Percentiles rank a stretch among this genome's conserved stretches.
Conservation (phyloP, 805 yeast genomes). For the Yamadazyma sp. region DNA sequence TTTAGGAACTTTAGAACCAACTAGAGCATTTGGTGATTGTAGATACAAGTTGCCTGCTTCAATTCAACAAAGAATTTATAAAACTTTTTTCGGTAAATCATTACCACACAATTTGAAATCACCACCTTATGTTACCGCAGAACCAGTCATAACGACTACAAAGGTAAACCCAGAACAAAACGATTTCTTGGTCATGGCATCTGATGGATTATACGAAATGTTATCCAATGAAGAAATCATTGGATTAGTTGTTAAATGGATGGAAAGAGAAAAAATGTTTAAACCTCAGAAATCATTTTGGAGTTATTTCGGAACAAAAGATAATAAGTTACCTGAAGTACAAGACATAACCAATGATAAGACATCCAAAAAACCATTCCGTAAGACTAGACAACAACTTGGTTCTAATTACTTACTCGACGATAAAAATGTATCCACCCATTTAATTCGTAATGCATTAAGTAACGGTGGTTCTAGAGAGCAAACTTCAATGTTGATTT, state of each 20-base stretch:
- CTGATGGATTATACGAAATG: constrained; percentile 93
- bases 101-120: constrained; percentile 72
- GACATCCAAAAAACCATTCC: constrained; percentile 70
- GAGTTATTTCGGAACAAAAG: constrained; percentile 39
- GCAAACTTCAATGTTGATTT: constrained; percentile 81
- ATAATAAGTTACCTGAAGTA: constrained; percentile 59
- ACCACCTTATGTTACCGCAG: constrained; percentile 98
- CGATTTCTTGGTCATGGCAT: constrained; percentile 87
- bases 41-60: constrained; percentile 81
- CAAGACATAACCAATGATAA: constrained; percentile 57
- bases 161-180: constrained; percentile 66
- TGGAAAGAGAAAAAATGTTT: constrained; percentile 67
- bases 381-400: constrained; percentile 41
- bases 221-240: constrained; percentile 90
- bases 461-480: constrained; percentile 84
- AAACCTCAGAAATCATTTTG: constrained; percentile 49
- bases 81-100: constrained; percentile 76
- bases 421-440: constrained; percentile 90
- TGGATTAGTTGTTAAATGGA: constrained; percentile 90
- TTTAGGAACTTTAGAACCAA: constrained; percentile 89
- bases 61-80: constrained; percentile 69
- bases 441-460: constrained; percentile 87
- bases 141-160: constrained; percentile 85
- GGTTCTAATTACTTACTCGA: constrained; percentile 55
- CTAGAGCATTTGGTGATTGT: constrained; percentile 97